Evolutionary conservation across 2,329 filamentous ascomycete species (phyloP).

Genomic region (Aspergillus sojae): DNA sequence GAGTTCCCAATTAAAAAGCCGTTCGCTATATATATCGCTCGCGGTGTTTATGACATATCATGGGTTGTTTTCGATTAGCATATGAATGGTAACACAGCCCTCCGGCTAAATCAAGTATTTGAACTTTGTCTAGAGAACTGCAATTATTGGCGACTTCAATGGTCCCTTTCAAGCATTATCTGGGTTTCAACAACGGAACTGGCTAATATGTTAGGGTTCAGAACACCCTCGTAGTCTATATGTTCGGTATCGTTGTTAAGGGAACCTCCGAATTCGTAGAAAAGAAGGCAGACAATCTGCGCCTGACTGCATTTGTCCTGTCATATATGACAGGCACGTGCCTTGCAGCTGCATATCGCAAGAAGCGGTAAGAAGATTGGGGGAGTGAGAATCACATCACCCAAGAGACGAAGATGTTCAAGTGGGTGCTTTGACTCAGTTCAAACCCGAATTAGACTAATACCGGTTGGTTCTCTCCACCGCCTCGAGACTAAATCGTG

Average conservation of each 20-base stretch:
- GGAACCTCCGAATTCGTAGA: too few relatives aligned
- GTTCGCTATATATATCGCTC: not conserved
- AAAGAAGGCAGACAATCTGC: not conserved
- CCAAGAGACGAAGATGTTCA: not conserved
- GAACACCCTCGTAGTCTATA: too few relatives aligned
- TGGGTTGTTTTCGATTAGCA: not conserved
- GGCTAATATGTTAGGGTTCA: too few relatives aligned
- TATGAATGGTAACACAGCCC: not conserved
- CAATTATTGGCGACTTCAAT: too few relatives aligned
- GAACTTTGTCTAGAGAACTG: too few relatives aligned
- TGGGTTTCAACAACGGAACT: too few relatives aligned
- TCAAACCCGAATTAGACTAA: not conserved
- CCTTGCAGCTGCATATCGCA: not conserved
- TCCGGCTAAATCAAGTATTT: not conserved
- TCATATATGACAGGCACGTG: conserved; percentile 5
- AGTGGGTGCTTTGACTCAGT: not conserved
- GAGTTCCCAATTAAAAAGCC: not conserved
- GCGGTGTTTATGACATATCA: not conserved
- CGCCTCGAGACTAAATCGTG: not conserved
- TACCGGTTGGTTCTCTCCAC: not conserved
- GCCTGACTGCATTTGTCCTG: not conserved
- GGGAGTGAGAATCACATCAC: not conserved
- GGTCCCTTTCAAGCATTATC: too few relatives aligned
- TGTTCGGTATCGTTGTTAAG: too few relatives aligned
- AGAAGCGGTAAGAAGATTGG: not conserved